Evolutionary conservation across 2,329 filamentous ascomycete species (phyloP), one percentile per base, ranked within the genome.

Genomic region (Coniochaeta ligniaria): DNA sequence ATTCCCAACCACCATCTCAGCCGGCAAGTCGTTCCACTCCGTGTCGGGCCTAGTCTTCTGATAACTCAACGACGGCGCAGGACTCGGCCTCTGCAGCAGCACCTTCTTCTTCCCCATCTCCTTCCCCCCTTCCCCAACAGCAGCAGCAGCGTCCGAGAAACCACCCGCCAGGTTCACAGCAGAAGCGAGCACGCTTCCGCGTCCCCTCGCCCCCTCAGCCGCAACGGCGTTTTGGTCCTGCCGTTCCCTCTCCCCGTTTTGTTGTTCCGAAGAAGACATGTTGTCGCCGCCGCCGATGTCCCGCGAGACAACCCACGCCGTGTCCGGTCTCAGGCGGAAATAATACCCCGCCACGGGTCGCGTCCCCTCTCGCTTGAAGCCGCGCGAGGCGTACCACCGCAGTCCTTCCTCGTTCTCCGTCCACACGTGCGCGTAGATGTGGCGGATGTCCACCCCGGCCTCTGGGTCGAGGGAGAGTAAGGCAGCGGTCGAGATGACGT

Each of bases 371-470:
- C 79, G 75, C 61, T 69, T 67, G 69, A 89, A 89, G 2, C 84
- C 83, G 11, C 83, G 78, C 26, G 77, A 76, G 35, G 75, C 67
- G 72, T 89, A 89, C 86, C 86, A 89, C 61, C 76, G 76, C 63
- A 88, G 72, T 0, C 80, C 86, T 22, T 88, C 85, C 2, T 81
- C 78, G 69, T 88, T 88, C 62, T 85, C 80, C 12, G 85, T 86
- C 86, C 86, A 89, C 17, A 89, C 86, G 70, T 89, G 86, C 5
- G 86, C 86, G 64, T 84, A 88, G 17, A 87, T 74, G 50, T 76
- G 66, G 38, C 65, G 66, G 36, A 79, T 76, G 56, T 77, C 68
- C 63, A 77, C 70, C 17, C 64, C 72, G 3, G 56, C 7, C 14
- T 26, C 56, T 6, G 11, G 20, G 24, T 31, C 33, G 17, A 43